Evolutionary conservation across 1,284 basidiomycete genomes (phyloP), one percentile per base, ranked within the genome.

Genomic region (Microbotryum saponariae): DNA sequence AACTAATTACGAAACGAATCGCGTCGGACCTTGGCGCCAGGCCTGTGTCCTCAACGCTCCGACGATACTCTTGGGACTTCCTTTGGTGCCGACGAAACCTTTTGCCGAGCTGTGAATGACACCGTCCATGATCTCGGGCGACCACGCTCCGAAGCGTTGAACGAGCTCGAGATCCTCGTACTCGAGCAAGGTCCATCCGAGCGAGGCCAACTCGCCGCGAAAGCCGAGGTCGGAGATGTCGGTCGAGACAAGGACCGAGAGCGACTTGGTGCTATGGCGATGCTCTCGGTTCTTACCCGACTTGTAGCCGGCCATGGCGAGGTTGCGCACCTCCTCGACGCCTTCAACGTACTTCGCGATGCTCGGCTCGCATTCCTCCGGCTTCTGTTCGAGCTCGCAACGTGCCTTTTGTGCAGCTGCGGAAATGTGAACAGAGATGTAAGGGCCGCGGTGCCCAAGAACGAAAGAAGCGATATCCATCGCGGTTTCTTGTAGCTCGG

Each of bases 111-210:
- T 60, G 54, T 68, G 64, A 10, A 68, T 54, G 44, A 57, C 67
- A 48, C 45, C 37, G 21, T 66, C 65, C 51, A 68, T 51, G 1
- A 68, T 45, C 44, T 68, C 59, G 12, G 59, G 51, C 18, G 56
- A 27, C 59, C 59, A 65, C 8, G 45, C n/a, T 1, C 67, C 67
- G 23, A 62, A 66, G 31, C 59, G 58, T 52, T 68, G 64, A 25
- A 60, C 33, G 46, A 66, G 9, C 46, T 66, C 67, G 52, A 62
- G 53, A 46, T 68, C 67, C 16, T 62, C 60, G 59, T 66, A 65
- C 44, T 68, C 67, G 23, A 68, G 50, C 18, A 68, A 23, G 9
- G 62, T 63, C 64, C 67, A 68, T 16, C 67, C 67, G 31, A 64
- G 53, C 25, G 61, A 60, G 16, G 51, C 51, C 50, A 68, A 47